These are phyloP conservation scores for Didymella exigua DNA, from an alignment of 2,329 filamentous ascomycete species.

Conservation along the genomic window DNA sequence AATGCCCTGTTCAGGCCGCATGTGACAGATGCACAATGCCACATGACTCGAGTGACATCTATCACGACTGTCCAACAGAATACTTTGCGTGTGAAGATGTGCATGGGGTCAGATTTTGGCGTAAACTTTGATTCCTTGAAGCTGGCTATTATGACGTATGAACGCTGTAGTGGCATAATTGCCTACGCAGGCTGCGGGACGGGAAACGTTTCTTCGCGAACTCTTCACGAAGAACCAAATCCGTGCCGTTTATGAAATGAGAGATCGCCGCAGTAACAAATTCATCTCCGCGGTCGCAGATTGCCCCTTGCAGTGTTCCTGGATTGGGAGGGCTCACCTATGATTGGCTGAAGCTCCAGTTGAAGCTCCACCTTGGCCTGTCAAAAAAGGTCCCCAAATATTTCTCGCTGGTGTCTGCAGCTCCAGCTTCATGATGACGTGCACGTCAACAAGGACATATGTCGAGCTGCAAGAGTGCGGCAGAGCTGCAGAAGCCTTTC, in stretches of 20 bases:
- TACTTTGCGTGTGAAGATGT: too few relatives aligned
- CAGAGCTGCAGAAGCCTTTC: neutral
- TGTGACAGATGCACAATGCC: neutral
- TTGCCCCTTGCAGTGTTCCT: constrained; percentile 10
- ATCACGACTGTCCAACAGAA: neutral
- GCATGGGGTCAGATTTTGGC: too few relatives aligned
- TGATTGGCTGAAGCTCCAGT: constrained; percentile 10
- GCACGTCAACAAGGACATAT: neutral
- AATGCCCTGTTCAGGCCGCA: too few relatives aligned
- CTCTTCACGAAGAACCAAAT: neutral
- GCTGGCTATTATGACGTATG: neutral
- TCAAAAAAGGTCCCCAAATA: neutral
- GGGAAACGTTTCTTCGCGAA: neutral
- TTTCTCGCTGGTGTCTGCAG: neutral
- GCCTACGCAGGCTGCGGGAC: too few relatives aligned
- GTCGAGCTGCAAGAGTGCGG: neutral
- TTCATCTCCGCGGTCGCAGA: constrained; percentile 16
- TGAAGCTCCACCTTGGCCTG: too few relatives aligned
- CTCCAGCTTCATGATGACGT: constrained; percentile 8
- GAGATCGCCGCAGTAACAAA: constrained; percentile 4
- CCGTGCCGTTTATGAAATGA: constrained; percentile 10
- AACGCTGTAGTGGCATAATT: too few relatives aligned
- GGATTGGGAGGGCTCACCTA: neutral
- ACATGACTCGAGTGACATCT: neutral
- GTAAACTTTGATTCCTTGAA: too few relatives aligned